Percentiles rank a stretch among this genome's conserved stretches.
Evolutionary conservation across 805 yeast genomes (phyloP).

Genomic region (Saccharomycopsis synnaedendra): DNA sequence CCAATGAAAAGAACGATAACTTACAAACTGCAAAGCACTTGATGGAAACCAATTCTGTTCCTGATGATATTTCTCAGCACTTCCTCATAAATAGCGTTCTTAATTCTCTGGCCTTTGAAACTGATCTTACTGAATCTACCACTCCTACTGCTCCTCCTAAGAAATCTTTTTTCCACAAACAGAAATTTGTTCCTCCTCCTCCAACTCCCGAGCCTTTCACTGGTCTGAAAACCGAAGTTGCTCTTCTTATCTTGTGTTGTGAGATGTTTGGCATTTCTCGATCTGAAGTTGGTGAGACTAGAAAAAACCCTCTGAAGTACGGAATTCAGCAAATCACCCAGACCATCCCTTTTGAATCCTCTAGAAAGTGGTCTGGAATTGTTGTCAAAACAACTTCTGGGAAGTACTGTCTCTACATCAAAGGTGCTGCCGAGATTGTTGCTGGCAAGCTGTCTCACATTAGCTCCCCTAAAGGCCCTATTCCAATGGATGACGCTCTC

Average conservation of each 20-base stretch:
- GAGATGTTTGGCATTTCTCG: slow-evolving; percentile 38
- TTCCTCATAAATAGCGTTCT: slow-evolving; percentile 50
- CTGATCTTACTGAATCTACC: slow-evolving; percentile 24
- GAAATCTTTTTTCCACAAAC: slow-evolving; percentile 7
- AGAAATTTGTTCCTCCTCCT: slow-evolving; percentile 18
- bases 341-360: slow-evolving; percentile 81
- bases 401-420: slow-evolving; percentile 50
- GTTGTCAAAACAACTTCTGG: slow-evolving; percentile 33
- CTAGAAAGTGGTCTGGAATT: slow-evolving; percentile 87
- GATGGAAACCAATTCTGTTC: slow-evolving; percentile 2
- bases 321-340: slow-evolving; percentile 41
- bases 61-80: slow-evolving; percentile 13
- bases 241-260: slow-evolving; percentile 61
- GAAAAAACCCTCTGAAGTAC: slow-evolving; percentile 26
- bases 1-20: not conserved
- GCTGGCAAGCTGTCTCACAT: slow-evolving; percentile 5
- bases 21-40: slow-evolving; percentile 2
- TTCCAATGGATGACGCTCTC: not conserved
- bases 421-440: slow-evolving; percentile 93
- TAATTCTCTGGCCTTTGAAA: slow-evolving; percentile 88
- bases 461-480: slow-evolving; percentile 14
- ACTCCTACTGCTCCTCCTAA: slow-evolving; percentile 4
- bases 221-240: slow-evolving; percentile 94
- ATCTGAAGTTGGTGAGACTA: slow-evolving; percentile 32
- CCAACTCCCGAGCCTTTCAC: slow-evolving; percentile 46